phyloP scores from a whole-genome alignment of 2,329 filamentous ascomycete species.

The Colletotrichum noveboracense region DNA sequence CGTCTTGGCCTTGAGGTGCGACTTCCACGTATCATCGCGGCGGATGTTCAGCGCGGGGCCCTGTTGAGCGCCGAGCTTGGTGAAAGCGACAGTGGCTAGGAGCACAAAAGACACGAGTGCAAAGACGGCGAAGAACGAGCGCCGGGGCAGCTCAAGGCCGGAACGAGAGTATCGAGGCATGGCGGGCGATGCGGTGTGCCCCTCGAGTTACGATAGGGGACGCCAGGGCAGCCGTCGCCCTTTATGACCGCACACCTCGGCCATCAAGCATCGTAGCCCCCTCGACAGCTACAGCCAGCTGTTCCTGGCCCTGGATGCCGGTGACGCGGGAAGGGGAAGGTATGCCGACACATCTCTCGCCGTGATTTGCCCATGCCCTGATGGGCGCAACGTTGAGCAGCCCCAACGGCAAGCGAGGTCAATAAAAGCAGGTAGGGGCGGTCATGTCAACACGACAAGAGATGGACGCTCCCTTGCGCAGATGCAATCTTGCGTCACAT shows the following conservation, averaged over 20 bases:
- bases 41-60: not conserved
- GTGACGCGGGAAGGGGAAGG: slow-evolving; percentile 4
- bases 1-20: slow-evolving; percentile 8
- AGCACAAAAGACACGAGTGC: slow-evolving; percentile 13
- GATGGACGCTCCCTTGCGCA: not conserved
- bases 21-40: slow-evolving; percentile 1
- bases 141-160: slow-evolving; percentile 5
- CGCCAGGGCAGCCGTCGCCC: not conserved
- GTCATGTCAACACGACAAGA: not conserved
- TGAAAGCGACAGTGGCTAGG: slow-evolving; percentile 7
- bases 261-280: not conserved
- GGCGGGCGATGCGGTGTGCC: not conserved
- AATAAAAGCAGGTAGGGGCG: not conserved
- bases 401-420: not conserved
- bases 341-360: not conserved
- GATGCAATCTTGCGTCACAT: slow-evolving; percentile 21
- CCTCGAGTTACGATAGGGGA: not conserved
- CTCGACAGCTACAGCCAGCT: not conserved
- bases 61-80: not conserved
- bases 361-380: slow-evolving; percentile 3
- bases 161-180: slow-evolving; percentile 12
- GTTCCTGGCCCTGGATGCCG: slow-evolving; percentile 1
- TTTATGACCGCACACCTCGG: not conserved
- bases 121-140: slow-evolving; percentile 16
- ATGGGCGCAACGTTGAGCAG: not conserved